Evolutionary conservation across 345 rosid species (phyloP).

Genomic region (Citrus maxima): DNA sequence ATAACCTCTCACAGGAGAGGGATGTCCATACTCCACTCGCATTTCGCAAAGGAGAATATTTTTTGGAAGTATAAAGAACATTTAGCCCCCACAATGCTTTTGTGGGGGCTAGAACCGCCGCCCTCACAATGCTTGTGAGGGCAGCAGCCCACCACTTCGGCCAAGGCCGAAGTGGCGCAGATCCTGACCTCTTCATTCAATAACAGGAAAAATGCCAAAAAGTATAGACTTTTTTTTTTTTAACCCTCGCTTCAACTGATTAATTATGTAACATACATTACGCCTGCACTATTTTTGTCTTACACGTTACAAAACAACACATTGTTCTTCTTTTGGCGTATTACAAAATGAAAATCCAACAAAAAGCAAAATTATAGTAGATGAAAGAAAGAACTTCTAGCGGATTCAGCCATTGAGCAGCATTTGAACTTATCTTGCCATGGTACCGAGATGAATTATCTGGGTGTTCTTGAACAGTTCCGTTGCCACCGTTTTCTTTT

Average conservation of each 20-base stretch:
- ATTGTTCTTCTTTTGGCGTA: background rate
- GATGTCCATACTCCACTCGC: no score
- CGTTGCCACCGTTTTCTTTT: conserved; percentile 8
- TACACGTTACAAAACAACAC: background rate
- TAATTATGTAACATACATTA: background rate
- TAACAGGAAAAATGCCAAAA: background rate
- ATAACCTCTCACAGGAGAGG: no score
- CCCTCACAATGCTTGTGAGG: no score
- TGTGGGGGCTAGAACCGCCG: no score
- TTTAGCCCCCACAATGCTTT: no score
- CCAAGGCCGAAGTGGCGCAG: no score
- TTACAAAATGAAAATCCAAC: conserved; percentile 1
- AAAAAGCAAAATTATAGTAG: background rate
- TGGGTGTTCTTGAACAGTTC: conserved; percentile 8
- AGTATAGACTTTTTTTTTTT: no score
- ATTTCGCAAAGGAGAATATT: no score
- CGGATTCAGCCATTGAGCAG: background rate
- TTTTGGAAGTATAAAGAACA: no score
- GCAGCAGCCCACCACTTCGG: no score
- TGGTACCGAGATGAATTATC: conserved; percentile 23
- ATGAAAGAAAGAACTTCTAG: background rate
- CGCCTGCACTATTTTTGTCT: background rate
- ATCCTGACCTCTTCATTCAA: background rate
- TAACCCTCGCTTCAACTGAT: background rate
- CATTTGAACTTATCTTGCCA: conserved; percentile 20